Conservation (phyloP, 2,329 filamentous ascomycete genomes). For the Pyrenochaeta sp. region DNA sequence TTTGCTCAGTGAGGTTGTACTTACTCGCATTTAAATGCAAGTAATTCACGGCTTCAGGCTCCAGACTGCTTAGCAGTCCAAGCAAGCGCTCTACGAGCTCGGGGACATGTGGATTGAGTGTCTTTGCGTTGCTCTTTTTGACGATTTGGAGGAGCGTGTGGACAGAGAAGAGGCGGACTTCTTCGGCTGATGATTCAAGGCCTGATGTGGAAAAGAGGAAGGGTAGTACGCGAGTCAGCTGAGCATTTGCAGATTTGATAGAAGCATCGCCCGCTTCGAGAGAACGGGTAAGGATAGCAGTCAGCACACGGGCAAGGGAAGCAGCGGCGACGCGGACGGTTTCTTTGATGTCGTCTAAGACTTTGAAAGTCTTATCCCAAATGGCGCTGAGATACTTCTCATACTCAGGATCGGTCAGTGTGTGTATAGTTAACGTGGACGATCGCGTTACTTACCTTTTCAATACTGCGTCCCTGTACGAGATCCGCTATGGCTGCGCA, state of each 20-base stretch:
- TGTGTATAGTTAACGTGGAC: background rate
- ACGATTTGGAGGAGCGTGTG: slow-evolving; percentile 86
- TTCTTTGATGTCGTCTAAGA: slow-evolving; percentile 95
- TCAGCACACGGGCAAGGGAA: slow-evolving; percentile 82
- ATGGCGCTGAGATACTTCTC: slow-evolving; percentile 85
- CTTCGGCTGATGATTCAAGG: slow-evolving; percentile 85
- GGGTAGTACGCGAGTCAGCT: slow-evolving; percentile 87
- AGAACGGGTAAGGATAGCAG: slow-evolving; percentile 83
- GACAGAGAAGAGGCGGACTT: slow-evolving; percentile 83
- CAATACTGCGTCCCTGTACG: slow-evolving; percentile 75
- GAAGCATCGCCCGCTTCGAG: slow-evolving; percentile 79
- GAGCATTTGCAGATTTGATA: slow-evolving; percentile 72
- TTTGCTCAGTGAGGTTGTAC: slow-evolving; percentile 84
- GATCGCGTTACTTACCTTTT: slow-evolving; percentile 44
- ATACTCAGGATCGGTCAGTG: slow-evolving; percentile 62
- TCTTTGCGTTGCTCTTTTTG: slow-evolving; percentile 81
- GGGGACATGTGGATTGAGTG: slow-evolving; percentile 81
- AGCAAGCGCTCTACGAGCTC: slow-evolving; percentile 83
- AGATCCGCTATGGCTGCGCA: slow-evolving; percentile 90
- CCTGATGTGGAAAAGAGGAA: slow-evolving; percentile 90
- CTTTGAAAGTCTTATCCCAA: slow-evolving; percentile 86
- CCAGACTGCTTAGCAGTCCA: slow-evolving; percentile 83
- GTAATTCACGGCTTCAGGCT: slow-evolving; percentile 90
- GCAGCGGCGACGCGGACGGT: slow-evolving; percentile 84
- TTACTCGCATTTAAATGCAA: slow-evolving; percentile 86